Conservation (phyloP, 139 green algal species). For the Chlamydomonas sphaeroides region DNA sequence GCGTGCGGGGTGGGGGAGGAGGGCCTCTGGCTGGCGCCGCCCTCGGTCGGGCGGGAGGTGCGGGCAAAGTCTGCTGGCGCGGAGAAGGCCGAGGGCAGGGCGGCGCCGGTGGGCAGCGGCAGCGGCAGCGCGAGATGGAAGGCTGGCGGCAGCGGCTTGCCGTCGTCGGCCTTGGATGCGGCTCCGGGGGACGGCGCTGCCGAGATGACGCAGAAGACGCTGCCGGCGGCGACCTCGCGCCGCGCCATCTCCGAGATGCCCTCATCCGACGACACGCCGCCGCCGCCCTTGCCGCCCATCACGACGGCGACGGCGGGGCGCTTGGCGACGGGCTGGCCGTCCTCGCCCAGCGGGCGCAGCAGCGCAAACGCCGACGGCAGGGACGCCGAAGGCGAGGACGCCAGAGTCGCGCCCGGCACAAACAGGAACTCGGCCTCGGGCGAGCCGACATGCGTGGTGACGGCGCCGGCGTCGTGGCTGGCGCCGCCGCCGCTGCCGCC, state of each 20-base stretch:
- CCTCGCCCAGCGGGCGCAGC: too few relatives aligned
- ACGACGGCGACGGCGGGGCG: neutral
- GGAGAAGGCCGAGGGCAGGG: too few relatives aligned
- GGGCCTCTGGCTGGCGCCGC: neutral
- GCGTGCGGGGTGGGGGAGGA: too few relatives aligned
- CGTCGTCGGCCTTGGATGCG: neutral
- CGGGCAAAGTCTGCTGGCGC: too few relatives aligned
- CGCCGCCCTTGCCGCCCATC: too few relatives aligned
- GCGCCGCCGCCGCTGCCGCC: neutral
- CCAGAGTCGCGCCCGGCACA: neutral
- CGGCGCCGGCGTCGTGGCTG: neutral
- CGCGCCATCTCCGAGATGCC: neutral
- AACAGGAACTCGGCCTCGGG: neutral
- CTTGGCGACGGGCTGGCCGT: neutral
- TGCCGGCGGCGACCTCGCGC: neutral
- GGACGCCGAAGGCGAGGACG: neutral
- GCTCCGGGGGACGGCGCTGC: neutral
- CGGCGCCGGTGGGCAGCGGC: neutral
- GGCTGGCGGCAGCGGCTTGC: neutral
- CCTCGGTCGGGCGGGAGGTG: neutral
- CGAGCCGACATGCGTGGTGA: too few relatives aligned
- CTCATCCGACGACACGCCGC: too few relatives aligned
- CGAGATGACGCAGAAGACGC: slow-evolving; percentile 16
- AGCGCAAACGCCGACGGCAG: too few relatives aligned
- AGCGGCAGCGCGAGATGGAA: neutral